Conservation (phyloP, 2,329 filamentous ascomycete genomes). For the Scopulariopsis brevicaulis region DNA sequence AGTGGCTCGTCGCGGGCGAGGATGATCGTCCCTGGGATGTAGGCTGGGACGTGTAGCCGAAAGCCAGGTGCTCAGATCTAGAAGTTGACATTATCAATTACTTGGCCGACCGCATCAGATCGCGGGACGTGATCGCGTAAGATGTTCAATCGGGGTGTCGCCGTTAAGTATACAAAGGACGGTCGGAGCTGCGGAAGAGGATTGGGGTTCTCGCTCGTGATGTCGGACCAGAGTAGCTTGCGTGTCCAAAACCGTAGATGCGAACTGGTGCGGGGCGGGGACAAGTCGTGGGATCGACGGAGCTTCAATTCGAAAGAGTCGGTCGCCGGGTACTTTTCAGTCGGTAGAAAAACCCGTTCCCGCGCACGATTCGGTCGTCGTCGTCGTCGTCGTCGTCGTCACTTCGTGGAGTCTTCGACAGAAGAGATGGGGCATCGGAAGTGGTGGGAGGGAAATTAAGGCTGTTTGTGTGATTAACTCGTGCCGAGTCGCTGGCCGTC, state of each 20-base stretch:
- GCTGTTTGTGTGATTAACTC: neutral
- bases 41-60: slow-evolving; percentile 67
- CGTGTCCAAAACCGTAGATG: neutral
- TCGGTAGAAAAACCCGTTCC: neutral
- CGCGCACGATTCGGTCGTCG: neutral
- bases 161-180: neutral
- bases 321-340: neutral
- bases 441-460: neutral
- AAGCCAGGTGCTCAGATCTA: slow-evolving; percentile 76
- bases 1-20: slow-evolving; percentile 70
- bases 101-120: slow-evolving; percentile 35
- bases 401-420: neutral
- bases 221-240: neutral
- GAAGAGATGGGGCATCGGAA: neutral
- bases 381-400: neutral
- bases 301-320: neutral
- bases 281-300: neutral
- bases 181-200: neutral
- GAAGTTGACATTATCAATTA: slow-evolving; percentile 93
- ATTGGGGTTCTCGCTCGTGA: neutral
- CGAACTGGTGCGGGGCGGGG: neutral
- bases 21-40: slow-evolving; percentile 61
- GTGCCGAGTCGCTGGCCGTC: neutral
- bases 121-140: neutral
- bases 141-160: neutral